phyloP scores from a whole-genome alignment of 1,284 basidiomycete genomes.

The Ceratobasidium sp. region DNA sequence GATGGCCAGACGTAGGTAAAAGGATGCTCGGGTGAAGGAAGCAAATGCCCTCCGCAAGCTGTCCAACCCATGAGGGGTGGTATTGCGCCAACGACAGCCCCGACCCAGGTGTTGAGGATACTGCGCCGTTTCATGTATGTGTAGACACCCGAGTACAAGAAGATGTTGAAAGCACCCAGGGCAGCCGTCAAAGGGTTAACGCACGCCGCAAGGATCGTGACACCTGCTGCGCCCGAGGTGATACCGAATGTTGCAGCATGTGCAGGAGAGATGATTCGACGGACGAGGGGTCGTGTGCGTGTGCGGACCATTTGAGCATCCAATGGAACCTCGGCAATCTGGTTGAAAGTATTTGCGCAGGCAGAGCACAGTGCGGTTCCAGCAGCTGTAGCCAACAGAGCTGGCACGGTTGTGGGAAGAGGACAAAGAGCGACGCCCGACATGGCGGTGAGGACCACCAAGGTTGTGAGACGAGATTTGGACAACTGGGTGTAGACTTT shows the following conservation, averaged over 20 bases:
- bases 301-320: slow-evolving; percentile 98
- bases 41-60: slow-evolving; percentile 86
- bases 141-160: slow-evolving; percentile 92
- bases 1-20: slow-evolving; percentile 69
- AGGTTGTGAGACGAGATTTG: slow-evolving; percentile 88
- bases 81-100: slow-evolving; percentile 90
- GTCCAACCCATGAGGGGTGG: slow-evolving; percentile 99
- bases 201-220: slow-evolving; percentile 82
- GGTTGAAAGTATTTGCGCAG: slow-evolving; percentile 95
- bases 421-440: slow-evolving; percentile 95
- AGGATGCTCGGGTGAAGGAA: slow-evolving; percentile 72
- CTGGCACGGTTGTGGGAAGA: slow-evolving; percentile 81
- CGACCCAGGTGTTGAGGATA: slow-evolving; percentile 95
- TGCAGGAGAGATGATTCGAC: slow-evolving; percentile 81
- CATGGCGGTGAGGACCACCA: slow-evolving; percentile 93
- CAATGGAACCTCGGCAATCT: slow-evolving; percentile 93
- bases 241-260: slow-evolving; percentile 88
- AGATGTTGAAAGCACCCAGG: slow-evolving; percentile 87
- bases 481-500: slow-evolving; percentile 85
- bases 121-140: slow-evolving; percentile 94
- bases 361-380: slow-evolving; percentile 94
- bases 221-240: slow-evolving; percentile 81
- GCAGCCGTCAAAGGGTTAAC: slow-evolving; percentile 90
- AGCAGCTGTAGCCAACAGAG: slow-evolving; percentile 86
- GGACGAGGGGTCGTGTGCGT: slow-evolving; percentile 88